phyloP scores from a whole-genome alignment of 2,329 filamentous ascomycete species.

The Colletotrichum coccodes region DNA sequence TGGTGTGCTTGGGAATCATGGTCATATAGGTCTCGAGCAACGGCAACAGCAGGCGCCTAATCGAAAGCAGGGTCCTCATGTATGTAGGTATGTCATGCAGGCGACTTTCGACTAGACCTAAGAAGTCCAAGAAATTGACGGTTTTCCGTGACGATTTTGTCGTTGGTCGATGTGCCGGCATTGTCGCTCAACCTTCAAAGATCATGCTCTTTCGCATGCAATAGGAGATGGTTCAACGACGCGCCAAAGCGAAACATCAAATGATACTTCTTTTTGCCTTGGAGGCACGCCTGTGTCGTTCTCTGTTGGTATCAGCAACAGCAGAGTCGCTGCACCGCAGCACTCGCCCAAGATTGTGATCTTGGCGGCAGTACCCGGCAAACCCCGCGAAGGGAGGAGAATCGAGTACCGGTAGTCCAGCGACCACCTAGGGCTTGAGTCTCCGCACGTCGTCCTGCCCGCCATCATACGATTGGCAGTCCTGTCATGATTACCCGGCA shows the following conservation, averaged over 20 bases:
- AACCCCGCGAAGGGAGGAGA: background rate
- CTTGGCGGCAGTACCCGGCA: background rate
- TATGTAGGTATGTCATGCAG: constrained; percentile 32
- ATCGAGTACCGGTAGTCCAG: background rate
- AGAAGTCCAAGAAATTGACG: background rate
- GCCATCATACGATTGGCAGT: constrained; percentile 9
- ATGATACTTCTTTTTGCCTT: background rate
- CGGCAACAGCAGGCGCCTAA: background rate
- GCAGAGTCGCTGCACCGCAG: background rate
- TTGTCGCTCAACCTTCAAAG: background rate
- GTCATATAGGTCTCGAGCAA: background rate
- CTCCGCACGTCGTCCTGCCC: background rate
- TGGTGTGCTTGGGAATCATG: background rate
- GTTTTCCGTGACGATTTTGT: background rate
- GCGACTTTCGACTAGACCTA: constrained; percentile 8
- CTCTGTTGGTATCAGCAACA: background rate
- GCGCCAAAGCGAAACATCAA: background rate
- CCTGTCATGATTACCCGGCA: background rate
- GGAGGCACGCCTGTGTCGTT: background rate
- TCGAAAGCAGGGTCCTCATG: constrained; percentile 27
- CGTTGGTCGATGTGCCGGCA: background rate
- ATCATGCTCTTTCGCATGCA: background rate
- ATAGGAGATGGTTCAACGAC: background rate
- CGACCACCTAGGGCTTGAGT: background rate
- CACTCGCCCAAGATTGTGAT: background rate